Conservation (phyloP, 1,284 basidiomycete species). For the Abortiporus biennis region DNA sequence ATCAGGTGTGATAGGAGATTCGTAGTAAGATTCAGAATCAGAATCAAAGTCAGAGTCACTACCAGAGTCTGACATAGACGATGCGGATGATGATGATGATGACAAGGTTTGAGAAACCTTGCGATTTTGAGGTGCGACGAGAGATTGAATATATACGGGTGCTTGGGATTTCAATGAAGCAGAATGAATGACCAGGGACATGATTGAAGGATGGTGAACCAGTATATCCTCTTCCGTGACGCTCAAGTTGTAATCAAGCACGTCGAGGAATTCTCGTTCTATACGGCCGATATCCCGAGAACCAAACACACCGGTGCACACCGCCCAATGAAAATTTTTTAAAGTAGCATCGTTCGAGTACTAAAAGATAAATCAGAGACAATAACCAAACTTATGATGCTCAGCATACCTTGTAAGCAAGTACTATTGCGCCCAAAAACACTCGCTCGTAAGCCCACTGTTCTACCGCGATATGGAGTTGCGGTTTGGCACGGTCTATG, state of each 20-base stretch:
- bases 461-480: constrained; percentile 68
- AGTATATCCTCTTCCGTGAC: constrained; percentile 49
- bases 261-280: constrained; percentile 59
- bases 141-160: no score
- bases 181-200: no score
- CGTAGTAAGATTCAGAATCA: no score
- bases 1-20: no score
- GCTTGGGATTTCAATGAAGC: no score
- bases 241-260: constrained; percentile 53
- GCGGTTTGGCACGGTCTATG: constrained; percentile 63
- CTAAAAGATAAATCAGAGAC: neutral
- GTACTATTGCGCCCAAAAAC: constrained; percentile 66
- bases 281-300: constrained; percentile 58
- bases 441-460: constrained; percentile 75
- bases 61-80: no score
- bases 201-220: constrained; percentile 33
- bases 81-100: no score
- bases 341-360: constrained; percentile 7
- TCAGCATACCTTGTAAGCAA: constrained; percentile 58
- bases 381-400: no score
- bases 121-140: no score
- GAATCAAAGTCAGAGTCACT: no score
- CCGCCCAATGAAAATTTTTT: constrained; percentile 9
- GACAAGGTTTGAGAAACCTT: no score
- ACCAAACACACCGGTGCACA: constrained; percentile 50